Evolutionary conservation across 345 rosid species (phyloP), one percentile per base, ranked within the genome.

Genomic region (Citrus glauca): DNA sequence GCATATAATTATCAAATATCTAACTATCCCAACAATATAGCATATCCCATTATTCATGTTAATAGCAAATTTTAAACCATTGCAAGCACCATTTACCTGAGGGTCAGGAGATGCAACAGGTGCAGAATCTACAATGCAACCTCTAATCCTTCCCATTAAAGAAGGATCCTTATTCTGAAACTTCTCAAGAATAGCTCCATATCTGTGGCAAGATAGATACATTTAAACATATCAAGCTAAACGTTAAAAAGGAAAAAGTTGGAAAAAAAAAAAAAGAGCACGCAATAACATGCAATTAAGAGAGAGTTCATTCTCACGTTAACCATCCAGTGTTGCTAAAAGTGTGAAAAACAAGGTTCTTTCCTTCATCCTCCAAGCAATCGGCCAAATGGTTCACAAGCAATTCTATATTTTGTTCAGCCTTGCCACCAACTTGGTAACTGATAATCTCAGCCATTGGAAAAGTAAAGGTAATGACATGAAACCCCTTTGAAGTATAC

Each of bases 301-400:
- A 75, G 71, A 72, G 4, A 73, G 66, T 78, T 53, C 22, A 61
- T 65, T 69, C 94, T 92, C 79, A 94, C 98, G 89, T 94, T 80
- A 97, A 80, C 99, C 98, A 97, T 74, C 99, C 99, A 2, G 99
- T 97, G 78, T 97, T 97, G 88, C 99, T 94, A 77, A 97, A 97
- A 61, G 98, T 97, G 87, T 96, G 99, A 82, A 96, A 96, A 81
- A 96, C 91, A 16, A 97, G 84, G 79, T 88, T 94, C 81, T 91
- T 93, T 65, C 91, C 94, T 81, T 93, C 97, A 69, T 89, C 99
- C 80, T 96, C 99, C 84, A 96, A 78, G 97, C 99, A 96, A 75
- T 87, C 99, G 75, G 88, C 88, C 87, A 97, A 82, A 79, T 97
- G 98, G 81, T 90, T 87, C 78, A 91, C 98, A 82, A 97, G 90